phyloP scores from a whole-genome alignment of 1,284 basidiomycete species.

The Malassezia japonica region DNA sequence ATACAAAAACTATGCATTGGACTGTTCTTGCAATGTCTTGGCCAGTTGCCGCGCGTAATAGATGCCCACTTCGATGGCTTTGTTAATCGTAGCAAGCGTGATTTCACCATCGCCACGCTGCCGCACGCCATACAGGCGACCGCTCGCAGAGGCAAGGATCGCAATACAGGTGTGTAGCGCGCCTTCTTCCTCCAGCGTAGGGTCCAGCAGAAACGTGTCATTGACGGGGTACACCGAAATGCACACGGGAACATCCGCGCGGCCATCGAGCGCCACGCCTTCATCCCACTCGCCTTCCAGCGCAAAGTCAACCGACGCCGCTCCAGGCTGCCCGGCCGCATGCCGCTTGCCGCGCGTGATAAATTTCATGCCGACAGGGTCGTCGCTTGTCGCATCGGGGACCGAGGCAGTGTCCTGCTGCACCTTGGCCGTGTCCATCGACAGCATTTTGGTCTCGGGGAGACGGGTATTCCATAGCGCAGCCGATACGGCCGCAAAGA shows the following conservation, averaged over 20 bases:
- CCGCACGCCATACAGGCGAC: slow-evolving; percentile 11
- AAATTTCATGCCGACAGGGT: slow-evolving; percentile 24
- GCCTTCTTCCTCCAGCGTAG: slow-evolving; percentile 32
- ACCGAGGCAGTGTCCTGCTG: slow-evolving; percentile 21
- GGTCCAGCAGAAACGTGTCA: slow-evolving; percentile 30
- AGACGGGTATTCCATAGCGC: slow-evolving; percentile 35
- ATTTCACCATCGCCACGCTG: slow-evolving; percentile 9
- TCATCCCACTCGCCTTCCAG: slow-evolving; percentile 31
- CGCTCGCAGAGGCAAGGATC: slow-evolving; percentile 24
- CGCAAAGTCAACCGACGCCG: slow-evolving; percentile 30
- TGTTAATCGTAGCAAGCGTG: slow-evolving; percentile 2
- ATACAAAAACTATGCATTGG: not conserved
- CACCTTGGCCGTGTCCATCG: slow-evolving; percentile 25
- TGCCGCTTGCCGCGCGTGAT: slow-evolving; percentile 8
- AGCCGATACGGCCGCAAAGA: slow-evolving; percentile 33
- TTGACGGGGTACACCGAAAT: slow-evolving; percentile 28
- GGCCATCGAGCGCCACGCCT: slow-evolving; percentile 23
- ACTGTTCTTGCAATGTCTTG: not conserved
- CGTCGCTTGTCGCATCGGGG: slow-evolving; percentile 20
- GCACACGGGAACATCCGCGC: slow-evolving; percentile 33
- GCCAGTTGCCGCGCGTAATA: slow-evolving; percentile 12
- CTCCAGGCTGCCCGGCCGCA: not conserved
- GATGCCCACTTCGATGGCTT: slow-evolving; percentile 11
- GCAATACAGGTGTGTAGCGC: slow-evolving; percentile 24
- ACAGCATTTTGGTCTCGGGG: slow-evolving; percentile 29